Evolutionary conservation across 169 alveolate genomes (phyloP).

Genomic region (Cryptosporidium viatorum): DNA sequence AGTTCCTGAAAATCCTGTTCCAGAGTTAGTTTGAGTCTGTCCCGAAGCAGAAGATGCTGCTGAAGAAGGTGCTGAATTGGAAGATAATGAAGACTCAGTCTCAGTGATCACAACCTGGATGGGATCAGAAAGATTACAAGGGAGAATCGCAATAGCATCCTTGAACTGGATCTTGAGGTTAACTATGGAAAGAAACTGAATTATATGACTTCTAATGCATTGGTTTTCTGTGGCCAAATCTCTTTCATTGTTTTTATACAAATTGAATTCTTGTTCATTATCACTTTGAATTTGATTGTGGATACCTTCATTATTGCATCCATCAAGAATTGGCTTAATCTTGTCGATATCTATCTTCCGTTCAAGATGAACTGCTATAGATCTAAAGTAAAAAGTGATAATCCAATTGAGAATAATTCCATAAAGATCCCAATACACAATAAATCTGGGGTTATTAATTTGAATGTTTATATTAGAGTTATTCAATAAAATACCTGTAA

Average conservation of each 20-base stretch:
- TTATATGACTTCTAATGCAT: not conserved
- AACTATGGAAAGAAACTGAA: slow-evolving; percentile 20
- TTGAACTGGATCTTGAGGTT: slow-evolving; percentile 25
- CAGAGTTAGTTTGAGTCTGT: not conserved
- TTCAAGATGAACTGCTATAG: slow-evolving; percentile 26
- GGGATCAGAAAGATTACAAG: slow-evolving; percentile 64
- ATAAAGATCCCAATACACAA: slow-evolving; percentile 65
- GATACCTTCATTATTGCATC: not conserved
- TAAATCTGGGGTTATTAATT: slow-evolving; percentile 41
- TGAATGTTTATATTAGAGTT: slow-evolving; percentile 29
- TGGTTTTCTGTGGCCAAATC: not conserved
- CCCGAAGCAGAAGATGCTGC: slow-evolving; percentile 13
- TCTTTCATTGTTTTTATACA: not conserved
- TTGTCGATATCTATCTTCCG: slow-evolving; percentile 39
- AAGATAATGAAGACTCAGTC: not conserved
- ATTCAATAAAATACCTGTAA: slow-evolving; percentile 18
- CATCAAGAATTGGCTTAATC: slow-evolving; percentile 10
- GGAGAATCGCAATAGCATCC: slow-evolving; percentile 15
- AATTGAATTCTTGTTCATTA: not conserved
- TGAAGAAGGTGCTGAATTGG: not conserved
- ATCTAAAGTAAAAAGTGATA: slow-evolving; percentile 52
- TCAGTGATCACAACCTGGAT: slow-evolving; percentile 42
- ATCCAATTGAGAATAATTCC: slow-evolving; percentile 59
- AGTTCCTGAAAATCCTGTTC: not conserved
- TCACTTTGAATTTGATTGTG: not conserved